Evolutionary conservation across 1,139 yeast species (phyloP).

Genomic region (Saccharomyces hybrid): DNA sequence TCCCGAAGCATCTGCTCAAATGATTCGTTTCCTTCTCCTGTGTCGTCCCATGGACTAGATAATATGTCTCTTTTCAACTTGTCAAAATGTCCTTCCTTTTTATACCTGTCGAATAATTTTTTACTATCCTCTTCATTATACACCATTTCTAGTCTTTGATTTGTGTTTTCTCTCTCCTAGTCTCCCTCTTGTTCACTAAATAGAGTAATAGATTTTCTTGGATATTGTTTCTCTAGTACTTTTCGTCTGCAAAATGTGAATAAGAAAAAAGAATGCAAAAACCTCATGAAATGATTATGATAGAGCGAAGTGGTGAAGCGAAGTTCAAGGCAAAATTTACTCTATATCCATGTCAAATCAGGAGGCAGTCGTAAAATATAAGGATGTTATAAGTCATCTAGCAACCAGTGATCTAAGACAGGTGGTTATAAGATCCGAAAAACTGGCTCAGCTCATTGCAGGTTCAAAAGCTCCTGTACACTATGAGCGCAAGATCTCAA

Average conservation of each 20-base stretch:
- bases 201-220: not conserved
- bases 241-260: not conserved
- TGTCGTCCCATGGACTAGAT: slow-evolving; percentile 4
- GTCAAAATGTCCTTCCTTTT: slow-evolving; percentile 29
- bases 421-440: not conserved
- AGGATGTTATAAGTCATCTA: not conserved
- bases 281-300: no score
- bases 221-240: not conserved
- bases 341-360: not conserved
- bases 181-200: not conserved
- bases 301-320: no score
- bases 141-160: not conserved
- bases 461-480: not conserved
- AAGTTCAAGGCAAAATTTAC: not conserved
- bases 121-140: slow-evolving; percentile 20
- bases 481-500: not conserved
- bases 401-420: not conserved
- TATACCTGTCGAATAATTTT: slow-evolving; percentile 26
- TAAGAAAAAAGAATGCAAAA: not conserved
- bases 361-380: not conserved
- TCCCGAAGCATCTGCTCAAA: slow-evolving; percentile 19
- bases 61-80: slow-evolving; percentile 24
- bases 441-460: not conserved
- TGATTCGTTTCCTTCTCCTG: slow-evolving; percentile 4
- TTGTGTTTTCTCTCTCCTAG: not conserved